Base-by-base conservation (phyloP, 805 yeast species). In the Candida boleticola region DNA sequence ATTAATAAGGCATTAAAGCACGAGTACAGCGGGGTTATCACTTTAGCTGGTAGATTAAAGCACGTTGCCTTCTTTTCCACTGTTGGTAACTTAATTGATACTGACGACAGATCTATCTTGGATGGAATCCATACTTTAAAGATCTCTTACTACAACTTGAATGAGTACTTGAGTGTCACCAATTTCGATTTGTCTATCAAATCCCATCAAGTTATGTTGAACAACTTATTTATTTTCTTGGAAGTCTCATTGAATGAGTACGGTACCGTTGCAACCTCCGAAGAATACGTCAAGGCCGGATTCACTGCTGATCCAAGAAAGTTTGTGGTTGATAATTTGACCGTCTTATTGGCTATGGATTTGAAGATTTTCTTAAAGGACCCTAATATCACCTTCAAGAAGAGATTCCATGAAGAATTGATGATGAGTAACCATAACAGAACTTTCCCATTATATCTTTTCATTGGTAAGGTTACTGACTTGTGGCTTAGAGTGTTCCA, bases 351-450 rank as follows among this genome's bases (percentile, higher is more conserved):
- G 36, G 74, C 80, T 2, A 68, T 77, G 60, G 82, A 80, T 52
- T 61, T 82, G 38, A 68, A 73, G 46, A 64, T 71, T 29, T 81
- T 83, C 53, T 60, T 82, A 31, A 74, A 73, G 44, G 78, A 75
- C 49, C 70, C 82, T 14, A 79, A 80, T 54, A 69, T 78, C 54
- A 64, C 82, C 0, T 83, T 83, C 62, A 80, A 76, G 46, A 83
- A 82, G 59, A 61, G 71, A 23, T 80, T 74, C 53, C 78, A 76
- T 41, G 88, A 84, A 54, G 87, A 83, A 49, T 63, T 80, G 37
- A 66, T 84, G 62, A 81, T 84, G 70, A 77, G 80, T 37, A 71
- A 74, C 42, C 71, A 69, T 41, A 61, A 65, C 23, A 64, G 71
- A 36, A 65, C 74, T 5, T 77, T 80, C 54, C 83, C 86, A 1